Evolutionary conservation across 2,329 filamentous ascomycete species (phyloP), one percentile per base, ranked within the genome.

Genomic region (Cercospora zeina): DNA sequence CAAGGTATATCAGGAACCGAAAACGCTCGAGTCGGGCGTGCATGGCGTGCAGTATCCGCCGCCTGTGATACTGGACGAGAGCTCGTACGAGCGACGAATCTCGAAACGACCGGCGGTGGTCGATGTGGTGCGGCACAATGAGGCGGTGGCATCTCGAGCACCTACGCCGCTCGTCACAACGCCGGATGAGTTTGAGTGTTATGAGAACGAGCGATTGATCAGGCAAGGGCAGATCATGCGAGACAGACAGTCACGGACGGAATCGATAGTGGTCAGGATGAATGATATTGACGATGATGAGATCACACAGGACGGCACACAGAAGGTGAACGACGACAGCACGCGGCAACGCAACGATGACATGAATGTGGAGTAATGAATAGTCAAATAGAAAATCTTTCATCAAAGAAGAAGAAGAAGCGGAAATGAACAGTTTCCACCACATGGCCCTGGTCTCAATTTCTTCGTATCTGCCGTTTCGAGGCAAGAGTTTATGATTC

Each of bases 141-240:
- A 21, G 42, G 42, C 24, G 49, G 54, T 39, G 50, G 47, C 36
- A 30, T 42, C n/a, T 24, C 31, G 30, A 31, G 27, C 56, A n/a
- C 54, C 54, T 14, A 59, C 58, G n/a, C 66, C 64, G 1, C 50
- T 19, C 31, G 65, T 66, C 37, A 62, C 57, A 16, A 66, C 49
- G 1, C 36, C 65, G 30, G 64, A 69, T 27, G 63, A 70, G 27
- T 70, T 66, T 45, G 68, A 70, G 59, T 45, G 47, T 34, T 68
- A 67, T 57, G 61, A 31, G 11, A 57, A 67, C 13, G 45, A 54
- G 31, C 53, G 63, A n/a, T 27, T 68, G 54, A 60, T 54, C 21
- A 50, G 62, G 54, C 65, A 67, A 53, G 54, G 56, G 5, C 62
- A 54, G 39, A 31, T 42, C 1, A 51, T 61, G 31, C 55, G 58